phyloP scores from a whole-genome alignment of 139 green algal genomes.

The Diplosphaera chodatii region DNA sequence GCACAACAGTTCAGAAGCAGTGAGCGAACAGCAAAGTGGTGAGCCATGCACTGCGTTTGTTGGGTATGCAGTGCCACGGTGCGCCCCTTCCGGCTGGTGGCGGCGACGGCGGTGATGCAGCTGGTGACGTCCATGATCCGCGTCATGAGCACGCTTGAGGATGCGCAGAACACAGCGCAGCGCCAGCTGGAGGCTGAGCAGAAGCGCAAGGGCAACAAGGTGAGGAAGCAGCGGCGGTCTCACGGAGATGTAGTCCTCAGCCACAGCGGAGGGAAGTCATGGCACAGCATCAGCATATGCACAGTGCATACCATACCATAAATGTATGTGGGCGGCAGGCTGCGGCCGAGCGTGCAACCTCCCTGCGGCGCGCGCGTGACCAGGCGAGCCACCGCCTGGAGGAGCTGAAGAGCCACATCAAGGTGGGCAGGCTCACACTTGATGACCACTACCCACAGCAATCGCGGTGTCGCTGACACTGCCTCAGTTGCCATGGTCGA shows the following conservation, averaged over 20 bases:
- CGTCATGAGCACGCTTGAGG: slow-evolving; percentile 28
- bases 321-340: background rate
- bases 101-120: slow-evolving; percentile 62
- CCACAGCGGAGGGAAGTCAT: too few relatives aligned
- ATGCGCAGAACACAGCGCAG: slow-evolving; percentile 46
- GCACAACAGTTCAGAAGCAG: too few relatives aligned
- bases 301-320: too few relatives aligned
- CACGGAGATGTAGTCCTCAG: too few relatives aligned
- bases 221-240: background rate
- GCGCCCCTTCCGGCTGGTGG: slow-evolving; percentile 47
- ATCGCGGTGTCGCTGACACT: too few relatives aligned
- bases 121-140: slow-evolving; percentile 57
- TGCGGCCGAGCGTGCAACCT: slow-evolving; percentile 16
- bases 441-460: too few relatives aligned
- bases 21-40: too few relatives aligned
- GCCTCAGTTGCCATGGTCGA: too few relatives aligned
- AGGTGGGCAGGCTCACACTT: too few relatives aligned
- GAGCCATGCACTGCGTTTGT: too few relatives aligned
- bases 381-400: slow-evolving; percentile 29
- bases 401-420: slow-evolving; percentile 41
- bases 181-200: slow-evolving; percentile 57
- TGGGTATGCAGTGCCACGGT: slow-evolving; percentile 52
- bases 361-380: slow-evolving; percentile 41
- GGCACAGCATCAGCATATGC: too few relatives aligned
- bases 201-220: slow-evolving; percentile 26